Conservation (phyloP, 2,329 filamentous ascomycete species). For the Cladophialophora carrionii region DNA sequence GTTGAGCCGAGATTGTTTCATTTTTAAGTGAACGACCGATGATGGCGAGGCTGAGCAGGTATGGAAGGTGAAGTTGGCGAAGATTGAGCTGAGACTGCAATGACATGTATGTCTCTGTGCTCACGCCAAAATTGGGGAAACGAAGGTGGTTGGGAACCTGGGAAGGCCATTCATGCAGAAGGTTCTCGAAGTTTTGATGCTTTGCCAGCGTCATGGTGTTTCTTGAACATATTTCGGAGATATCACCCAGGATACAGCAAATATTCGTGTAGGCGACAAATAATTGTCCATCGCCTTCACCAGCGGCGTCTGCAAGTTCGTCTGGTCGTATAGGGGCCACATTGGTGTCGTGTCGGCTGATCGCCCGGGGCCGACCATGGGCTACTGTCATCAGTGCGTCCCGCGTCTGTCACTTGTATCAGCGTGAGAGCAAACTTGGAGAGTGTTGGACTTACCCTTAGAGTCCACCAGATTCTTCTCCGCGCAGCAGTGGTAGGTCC, state of each 20-base stretch:
- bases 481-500: slow-evolving; percentile 5
- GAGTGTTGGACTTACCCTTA: slow-evolving; percentile 10
- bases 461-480: slow-evolving; percentile 12
- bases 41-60: slow-evolving; percentile 48
- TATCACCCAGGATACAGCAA: slow-evolving; percentile 47
- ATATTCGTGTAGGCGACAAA: slow-evolving; percentile 49
- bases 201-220: slow-evolving; percentile 5
- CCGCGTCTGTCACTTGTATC: slow-evolving; percentile 30
- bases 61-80: slow-evolving; percentile 46
- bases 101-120: slow-evolving; percentile 5
- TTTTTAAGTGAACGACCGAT: slow-evolving; percentile 42
- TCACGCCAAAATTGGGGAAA: neutral
- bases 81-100: slow-evolving; percentile 45
- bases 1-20: slow-evolving; percentile 43
- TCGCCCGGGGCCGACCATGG: slow-evolving; percentile 48
- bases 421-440: neutral
- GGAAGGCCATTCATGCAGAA: slow-evolving; percentile 5
- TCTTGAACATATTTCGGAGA: slow-evolving; percentile 44
- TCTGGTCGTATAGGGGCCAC: slow-evolving; percentile 45
- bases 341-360: slow-evolving; percentile 48
- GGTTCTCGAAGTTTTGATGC: slow-evolving; percentile 6
- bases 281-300: slow-evolving; percentile 40
- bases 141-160: slow-evolving; percentile 3
- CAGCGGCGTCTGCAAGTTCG: slow-evolving; percentile 42
- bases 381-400: slow-evolving; percentile 50